Evolutionary conservation across 306 rosid genomes (phyloP).

Genomic region (Prunus persica): DNA sequence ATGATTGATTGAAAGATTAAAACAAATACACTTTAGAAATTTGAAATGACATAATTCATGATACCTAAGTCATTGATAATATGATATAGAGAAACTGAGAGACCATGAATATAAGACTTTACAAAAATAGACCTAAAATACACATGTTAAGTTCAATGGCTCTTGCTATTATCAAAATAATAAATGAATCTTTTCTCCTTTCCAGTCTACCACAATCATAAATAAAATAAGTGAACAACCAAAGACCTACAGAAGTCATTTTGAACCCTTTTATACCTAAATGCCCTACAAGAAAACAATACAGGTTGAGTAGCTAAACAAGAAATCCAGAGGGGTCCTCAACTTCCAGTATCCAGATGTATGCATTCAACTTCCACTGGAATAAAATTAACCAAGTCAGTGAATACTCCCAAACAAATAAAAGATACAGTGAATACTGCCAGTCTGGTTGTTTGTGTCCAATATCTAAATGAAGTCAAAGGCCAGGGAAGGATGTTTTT

Average conservation of each 20-base stretch:
- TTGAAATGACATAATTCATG: background rate
- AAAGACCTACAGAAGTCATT: background rate
- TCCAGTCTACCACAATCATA: background rate
- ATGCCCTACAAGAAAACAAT: background rate
- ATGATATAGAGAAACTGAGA: too few species aligned
- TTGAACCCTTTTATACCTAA: background rate
- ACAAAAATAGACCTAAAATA: background rate
- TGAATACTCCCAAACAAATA: background rate
- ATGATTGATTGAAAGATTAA: background rate
- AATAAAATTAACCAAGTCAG: background rate
- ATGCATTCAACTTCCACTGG: background rate
- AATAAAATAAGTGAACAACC: background rate
- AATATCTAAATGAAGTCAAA: too few species aligned
- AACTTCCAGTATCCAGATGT: background rate
- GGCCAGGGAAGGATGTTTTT: background rate
- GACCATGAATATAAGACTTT: background rate
- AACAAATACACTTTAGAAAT: background rate
- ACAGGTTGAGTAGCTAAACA: background rate
- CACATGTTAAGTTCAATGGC: too few species aligned
- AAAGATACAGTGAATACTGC: background rate
- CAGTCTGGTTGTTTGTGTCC: background rate
- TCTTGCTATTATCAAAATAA: background rate
- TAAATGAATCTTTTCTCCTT: too few species aligned
- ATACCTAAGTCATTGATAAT: background rate
- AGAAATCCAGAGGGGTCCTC: background rate